Conservation (phyloP, 345 rosid genomes). For the Murraya koenigii region DNA sequence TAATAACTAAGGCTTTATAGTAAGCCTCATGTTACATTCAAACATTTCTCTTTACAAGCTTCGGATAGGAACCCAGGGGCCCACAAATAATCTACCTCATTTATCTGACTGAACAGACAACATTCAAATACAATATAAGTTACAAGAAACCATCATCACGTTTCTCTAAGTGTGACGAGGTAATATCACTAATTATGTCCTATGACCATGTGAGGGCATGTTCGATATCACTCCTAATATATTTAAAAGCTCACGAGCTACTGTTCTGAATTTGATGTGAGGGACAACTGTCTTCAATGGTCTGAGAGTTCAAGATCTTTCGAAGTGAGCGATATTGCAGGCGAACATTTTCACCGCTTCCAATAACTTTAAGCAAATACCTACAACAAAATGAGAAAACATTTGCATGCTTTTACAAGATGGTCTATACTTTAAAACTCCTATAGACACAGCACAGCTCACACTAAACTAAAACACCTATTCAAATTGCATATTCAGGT, state of each 20-base stretch:
- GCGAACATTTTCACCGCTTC: conserved; percentile 83
- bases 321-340: conserved; percentile 90
- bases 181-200: conserved; percentile 9
- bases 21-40: neutral
- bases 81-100: conserved; percentile 14
- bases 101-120: conserved; percentile 19
- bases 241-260: conserved; percentile 31
- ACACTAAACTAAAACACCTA: neutral
- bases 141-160: conserved; percentile 5
- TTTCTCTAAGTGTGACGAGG: neutral
- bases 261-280: conserved; percentile 55
- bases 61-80: neutral
- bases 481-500: neutral
- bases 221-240: neutral
- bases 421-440: no score
- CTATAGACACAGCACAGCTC: neutral
- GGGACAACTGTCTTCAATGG: conserved; percentile 49
- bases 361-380: conserved; percentile 80
- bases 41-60: conserved; percentile 25
- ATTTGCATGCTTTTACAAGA: neutral
- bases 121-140: conserved; percentile 6
- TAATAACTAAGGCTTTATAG: neutral
- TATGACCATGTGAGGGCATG: neutral
- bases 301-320: conserved; percentile 41
- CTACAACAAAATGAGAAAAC: conserved; percentile 33